These are phyloP conservation scores for Betula pendula DNA, from an alignment of 306 rosid species.

Conservation along the genomic window DNA sequence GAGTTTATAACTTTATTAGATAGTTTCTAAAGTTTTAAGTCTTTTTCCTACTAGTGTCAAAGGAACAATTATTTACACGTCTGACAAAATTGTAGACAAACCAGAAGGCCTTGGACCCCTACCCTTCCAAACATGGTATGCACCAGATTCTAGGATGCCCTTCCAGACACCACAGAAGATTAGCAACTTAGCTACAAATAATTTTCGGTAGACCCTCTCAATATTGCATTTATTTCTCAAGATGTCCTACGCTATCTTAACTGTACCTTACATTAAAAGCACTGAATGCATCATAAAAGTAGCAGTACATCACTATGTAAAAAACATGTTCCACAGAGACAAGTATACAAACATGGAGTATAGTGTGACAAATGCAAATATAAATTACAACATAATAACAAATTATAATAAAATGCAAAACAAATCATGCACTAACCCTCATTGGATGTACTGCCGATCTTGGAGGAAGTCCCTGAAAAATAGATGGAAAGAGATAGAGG, in stretches of 20 bases:
- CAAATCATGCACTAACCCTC: conserved; percentile 66
- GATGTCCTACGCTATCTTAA: background rate
- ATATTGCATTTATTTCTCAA: background rate
- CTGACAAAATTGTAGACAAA: background rate
- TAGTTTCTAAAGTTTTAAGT: background rate
- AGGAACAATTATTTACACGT: background rate
- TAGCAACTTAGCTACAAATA: no score
- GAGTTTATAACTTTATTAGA: background rate
- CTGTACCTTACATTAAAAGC: background rate
- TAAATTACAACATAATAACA: conserved; percentile 7
- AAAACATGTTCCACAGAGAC: no score
- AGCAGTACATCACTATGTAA: background rate
- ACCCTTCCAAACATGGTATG: background rate
- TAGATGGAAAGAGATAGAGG: conserved; percentile 17
- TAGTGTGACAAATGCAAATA: background rate
- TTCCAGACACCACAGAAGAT: background rate
- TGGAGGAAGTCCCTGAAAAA: conserved; percentile 96
- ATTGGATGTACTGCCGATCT: conserved; percentile 95
- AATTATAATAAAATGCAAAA: conserved; percentile 12
- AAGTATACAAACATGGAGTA: background rate
- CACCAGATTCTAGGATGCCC: background rate
- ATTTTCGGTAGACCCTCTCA: background rate
- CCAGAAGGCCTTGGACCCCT: background rate
- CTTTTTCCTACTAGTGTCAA: background rate
- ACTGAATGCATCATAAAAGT: background rate